Base-by-base conservation (phyloP, 805 yeast species). In the Candida broadrunensis region DNA sequence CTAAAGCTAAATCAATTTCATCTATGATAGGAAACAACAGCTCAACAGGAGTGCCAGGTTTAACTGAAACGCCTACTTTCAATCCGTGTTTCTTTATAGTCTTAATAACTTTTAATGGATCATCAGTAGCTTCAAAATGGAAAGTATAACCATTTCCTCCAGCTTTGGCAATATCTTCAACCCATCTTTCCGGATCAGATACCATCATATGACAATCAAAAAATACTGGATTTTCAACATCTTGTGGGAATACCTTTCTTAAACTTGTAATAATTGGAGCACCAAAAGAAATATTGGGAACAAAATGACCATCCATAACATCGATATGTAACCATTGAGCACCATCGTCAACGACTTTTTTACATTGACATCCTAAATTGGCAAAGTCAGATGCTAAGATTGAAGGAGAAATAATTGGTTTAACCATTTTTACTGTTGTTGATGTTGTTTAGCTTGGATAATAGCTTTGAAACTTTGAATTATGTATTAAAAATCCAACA, bases 201-300 rank as follows among this genome's bases (percentile, higher is more conserved):
- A 93, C 97, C 99, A 93, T 93, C 97, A 93, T 90, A 67, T 93
- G 99, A 66, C 98, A 91, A 63, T 93, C 99, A 58, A 93, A 91
- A 48, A 78, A 78, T 35, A 66, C 55, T 19, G 77, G 72, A 46
- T 70, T 70, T 5, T 62, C 62, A 5, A 73, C 73, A 15, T 75
- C 75, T 56, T 83, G 73, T 38, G 98, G 96, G 35, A 89, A 77
- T 25, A 80, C 79, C 47, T 80, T 76, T 54, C 97, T 80, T 57
- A 90, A 76, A 25, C 87, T 79, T 41, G 80, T 67, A 37, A 90
- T 89, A 40, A 91, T 79, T 42, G 96, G 96, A 27, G 95, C 88
- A 19, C 99, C 99, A 55, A 93, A 72, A 1, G 97, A 83, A 50
- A 93, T 84, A 69, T 93, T 93, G 50, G 99, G 99, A 37, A 93